Evolutionary conservation across 2,329 filamentous ascomycete genomes (phyloP).

Genomic region (Pseudogymnoascus destructans): DNA sequence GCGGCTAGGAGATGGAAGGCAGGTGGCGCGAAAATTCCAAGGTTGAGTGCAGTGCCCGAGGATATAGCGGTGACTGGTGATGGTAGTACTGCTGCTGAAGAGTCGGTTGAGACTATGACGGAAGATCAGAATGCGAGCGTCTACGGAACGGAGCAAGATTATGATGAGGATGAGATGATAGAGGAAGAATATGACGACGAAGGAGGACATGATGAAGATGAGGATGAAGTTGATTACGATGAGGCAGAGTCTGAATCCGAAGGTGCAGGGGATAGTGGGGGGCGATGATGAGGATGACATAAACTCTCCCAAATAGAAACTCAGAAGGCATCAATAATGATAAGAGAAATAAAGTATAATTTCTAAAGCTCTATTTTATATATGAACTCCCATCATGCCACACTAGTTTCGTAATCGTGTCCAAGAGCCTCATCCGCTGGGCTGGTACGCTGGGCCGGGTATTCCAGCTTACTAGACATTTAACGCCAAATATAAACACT

Average conservation of each 20-base stretch:
- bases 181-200: slow-evolving; percentile 22
- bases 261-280: slow-evolving; percentile 10
- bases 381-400: background rate
- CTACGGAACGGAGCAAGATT: slow-evolving; percentile 16
- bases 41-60: background rate
- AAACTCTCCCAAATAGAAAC: background rate
- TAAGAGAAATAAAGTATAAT: background rate
- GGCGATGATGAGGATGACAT: slow-evolving; percentile 3
- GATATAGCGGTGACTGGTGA: slow-evolving; percentile 12
- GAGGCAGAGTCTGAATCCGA: background rate
- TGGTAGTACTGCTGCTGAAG: slow-evolving; percentile 15
- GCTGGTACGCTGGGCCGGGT: background rate
- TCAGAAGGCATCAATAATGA: background rate
- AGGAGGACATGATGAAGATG: slow-evolving; percentile 20
- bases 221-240: slow-evolving; percentile 19
- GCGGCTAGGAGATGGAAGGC: slow-evolving; percentile 3
- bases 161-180: slow-evolving; percentile 12
- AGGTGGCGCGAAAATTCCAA: background rate
- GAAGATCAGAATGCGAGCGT: slow-evolving; percentile 18
- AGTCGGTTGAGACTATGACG: slow-evolving; percentile 25
- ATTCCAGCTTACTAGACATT: slow-evolving; percentile 6
- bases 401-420: background rate
- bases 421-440: background rate
- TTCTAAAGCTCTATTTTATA: background rate
- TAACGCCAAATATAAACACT: slow-evolving; percentile 5